Evolutionary conservation across 2,329 filamentous ascomycete genomes (phyloP).

Genomic region (Colletotrichum orchidophilum): DNA sequence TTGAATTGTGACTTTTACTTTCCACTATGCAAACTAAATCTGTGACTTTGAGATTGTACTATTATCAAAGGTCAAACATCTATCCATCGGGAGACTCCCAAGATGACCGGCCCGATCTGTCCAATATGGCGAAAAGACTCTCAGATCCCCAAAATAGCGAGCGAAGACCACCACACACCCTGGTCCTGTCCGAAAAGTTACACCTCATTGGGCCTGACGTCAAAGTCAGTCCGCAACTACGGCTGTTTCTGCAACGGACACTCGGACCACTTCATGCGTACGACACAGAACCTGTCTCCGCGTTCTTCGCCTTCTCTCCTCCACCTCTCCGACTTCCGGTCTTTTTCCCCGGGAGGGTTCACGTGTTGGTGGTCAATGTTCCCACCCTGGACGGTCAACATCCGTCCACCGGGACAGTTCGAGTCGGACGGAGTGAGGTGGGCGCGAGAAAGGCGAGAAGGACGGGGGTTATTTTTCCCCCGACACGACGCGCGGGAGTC

Average conservation of each 20-base stretch:
- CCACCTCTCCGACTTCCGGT: not conserved
- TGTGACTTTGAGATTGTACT: no score
- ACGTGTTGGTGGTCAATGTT: not conserved
- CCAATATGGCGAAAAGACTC: not conserved
- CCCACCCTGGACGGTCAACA: not conserved
- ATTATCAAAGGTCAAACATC: not conserved
- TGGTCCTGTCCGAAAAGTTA: not conserved
- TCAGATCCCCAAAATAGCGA: not conserved
- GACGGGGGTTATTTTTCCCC: no score
- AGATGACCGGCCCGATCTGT: not conserved
- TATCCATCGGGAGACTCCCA: not conserved
- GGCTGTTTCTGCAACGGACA: constrained; percentile 9
- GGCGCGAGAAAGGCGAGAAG: not conserved
- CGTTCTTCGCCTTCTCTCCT: not conserved
- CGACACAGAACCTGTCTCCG: not conserved
- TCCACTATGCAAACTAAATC: not conserved
- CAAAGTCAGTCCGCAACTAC: constrained; percentile 1
- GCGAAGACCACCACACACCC: not conserved
- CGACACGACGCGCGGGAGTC: not conserved
- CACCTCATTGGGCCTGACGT: not conserved
- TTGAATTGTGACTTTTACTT: not conserved
- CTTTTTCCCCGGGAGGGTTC: not conserved
- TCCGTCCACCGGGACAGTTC: not conserved
- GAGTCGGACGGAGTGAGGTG: not conserved
- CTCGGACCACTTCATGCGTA: constrained; percentile 8